Conservation (phyloP, 75 land plant species). For the Selaginella tamariscina region DNA sequence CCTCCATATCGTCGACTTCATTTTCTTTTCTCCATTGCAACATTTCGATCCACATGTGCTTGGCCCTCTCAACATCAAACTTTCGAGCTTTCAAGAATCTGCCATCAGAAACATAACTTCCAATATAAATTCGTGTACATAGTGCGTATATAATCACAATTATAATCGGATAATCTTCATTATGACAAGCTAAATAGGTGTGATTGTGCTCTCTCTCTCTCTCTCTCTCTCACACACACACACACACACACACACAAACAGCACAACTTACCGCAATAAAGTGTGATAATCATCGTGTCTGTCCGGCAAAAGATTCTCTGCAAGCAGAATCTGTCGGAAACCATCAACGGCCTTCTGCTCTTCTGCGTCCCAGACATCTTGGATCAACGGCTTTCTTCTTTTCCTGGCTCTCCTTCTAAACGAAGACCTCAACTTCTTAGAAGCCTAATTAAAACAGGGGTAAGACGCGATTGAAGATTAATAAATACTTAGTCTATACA, state of each 20-base stretch:
- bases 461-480: no score
- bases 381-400: constrained; percentile 33
- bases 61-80: constrained; percentile 49
- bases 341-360: constrained; percentile 47
- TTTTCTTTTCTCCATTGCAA: constrained; percentile 64
- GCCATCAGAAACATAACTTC: neutral
- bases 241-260: no score
- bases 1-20: constrained; percentile 59
- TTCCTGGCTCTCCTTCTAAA: constrained; percentile 35
- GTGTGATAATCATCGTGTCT: constrained; percentile 76
- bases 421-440: constrained; percentile 39
- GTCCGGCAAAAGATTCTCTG: constrained; percentile 51
- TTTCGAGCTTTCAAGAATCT: constrained; percentile 77
- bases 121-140: no score
- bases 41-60: constrained; percentile 71
- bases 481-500: no score
- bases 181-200: no score
- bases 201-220: no score
- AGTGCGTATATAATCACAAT: no score
- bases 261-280: constrained; percentile 36
- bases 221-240: no score
- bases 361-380: constrained; percentile 54
- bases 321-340: constrained; percentile 39
- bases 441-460: no score
- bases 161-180: no score